These are phyloP conservation scores for Coemansia erecta DNA, from an alignment of 192 early-diverging fungal genomes.

Conservation along the genomic window DNA sequence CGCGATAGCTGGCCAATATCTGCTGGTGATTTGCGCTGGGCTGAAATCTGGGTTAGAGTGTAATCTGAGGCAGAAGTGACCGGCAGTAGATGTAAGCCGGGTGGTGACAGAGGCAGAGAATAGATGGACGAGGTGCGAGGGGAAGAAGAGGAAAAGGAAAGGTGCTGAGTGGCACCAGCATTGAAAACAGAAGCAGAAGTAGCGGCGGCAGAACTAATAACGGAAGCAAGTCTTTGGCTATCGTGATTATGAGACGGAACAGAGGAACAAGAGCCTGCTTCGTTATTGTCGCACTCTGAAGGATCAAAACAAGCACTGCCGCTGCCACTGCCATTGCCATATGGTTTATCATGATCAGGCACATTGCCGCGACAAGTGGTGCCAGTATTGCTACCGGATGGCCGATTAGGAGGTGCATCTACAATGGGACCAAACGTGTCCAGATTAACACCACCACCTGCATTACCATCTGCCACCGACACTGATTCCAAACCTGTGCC, in stretches of 20 bases:
- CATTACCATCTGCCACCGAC: neutral
- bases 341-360: too few relatives aligned
- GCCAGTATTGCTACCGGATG: too few relatives aligned
- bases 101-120: neutral
- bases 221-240: neutral
- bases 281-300: constrained; percentile 1
- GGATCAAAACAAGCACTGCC: neutral
- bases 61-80: neutral
- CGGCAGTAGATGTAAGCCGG: neutral
- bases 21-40: too few relatives aligned
- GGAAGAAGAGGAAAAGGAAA: constrained; percentile 2
- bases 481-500: too few relatives aligned
- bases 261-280: constrained; percentile 1
- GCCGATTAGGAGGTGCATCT: too few relatives aligned
- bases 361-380: too few relatives aligned
- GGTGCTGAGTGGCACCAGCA: neutral
- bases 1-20: too few relatives aligned
- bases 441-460: neutral
- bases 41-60: neutral
- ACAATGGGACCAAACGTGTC: too few relatives aligned
- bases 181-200: constrained; percentile 2
- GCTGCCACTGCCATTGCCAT: too few relatives aligned
- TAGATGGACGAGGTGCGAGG: neutral
- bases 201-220: neutral
- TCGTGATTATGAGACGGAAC: neutral